These are phyloP conservation scores for Rhizophora apiculata DNA, from an alignment of 345 rosid genomes.

Conservation along the genomic window DNA sequence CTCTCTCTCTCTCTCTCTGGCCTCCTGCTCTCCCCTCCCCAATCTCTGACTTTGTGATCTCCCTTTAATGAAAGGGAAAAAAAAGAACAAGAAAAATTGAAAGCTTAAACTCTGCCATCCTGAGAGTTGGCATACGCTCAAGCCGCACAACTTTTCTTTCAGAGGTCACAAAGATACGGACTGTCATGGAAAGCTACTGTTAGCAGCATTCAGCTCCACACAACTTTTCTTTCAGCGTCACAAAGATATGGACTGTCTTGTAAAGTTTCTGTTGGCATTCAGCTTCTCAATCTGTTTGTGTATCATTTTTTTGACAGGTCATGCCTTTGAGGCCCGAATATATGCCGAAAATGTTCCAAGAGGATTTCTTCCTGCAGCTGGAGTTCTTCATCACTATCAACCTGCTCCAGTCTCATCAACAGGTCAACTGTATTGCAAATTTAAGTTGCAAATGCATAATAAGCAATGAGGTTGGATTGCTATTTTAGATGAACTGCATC, in stretches of 20 bases:
- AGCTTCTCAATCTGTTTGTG: not conserved
- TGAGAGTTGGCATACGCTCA: too few relatives aligned
- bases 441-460: slow-evolving; percentile 11
- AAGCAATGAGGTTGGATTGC: not conserved
- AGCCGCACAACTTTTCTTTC: too few relatives aligned
- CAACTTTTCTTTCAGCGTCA: too few relatives aligned
- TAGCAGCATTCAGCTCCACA: not conserved
- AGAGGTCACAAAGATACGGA: too few relatives aligned
- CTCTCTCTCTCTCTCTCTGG: too few relatives aligned
- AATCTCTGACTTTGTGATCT: too few relatives aligned
- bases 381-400: slow-evolving; percentile 80
- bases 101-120: too few relatives aligned
- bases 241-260: not conserved
- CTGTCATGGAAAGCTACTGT: not conserved
- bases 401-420: slow-evolving; percentile 65
- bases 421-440: slow-evolving; percentile 38
- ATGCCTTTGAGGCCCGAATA: slow-evolving; percentile 92
- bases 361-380: slow-evolving; percentile 95
- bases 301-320: slow-evolving; percentile 52
- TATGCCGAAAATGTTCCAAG: slow-evolving; percentile 93
- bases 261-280: not conserved
- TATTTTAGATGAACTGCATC: slow-evolving; percentile 1
- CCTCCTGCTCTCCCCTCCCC: too few relatives aligned
- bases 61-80: too few relatives aligned
- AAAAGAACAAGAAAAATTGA: too few relatives aligned